Conservation (phyloP, 768 basidiomycete species). For the Coprinellus micaceus region DNA sequence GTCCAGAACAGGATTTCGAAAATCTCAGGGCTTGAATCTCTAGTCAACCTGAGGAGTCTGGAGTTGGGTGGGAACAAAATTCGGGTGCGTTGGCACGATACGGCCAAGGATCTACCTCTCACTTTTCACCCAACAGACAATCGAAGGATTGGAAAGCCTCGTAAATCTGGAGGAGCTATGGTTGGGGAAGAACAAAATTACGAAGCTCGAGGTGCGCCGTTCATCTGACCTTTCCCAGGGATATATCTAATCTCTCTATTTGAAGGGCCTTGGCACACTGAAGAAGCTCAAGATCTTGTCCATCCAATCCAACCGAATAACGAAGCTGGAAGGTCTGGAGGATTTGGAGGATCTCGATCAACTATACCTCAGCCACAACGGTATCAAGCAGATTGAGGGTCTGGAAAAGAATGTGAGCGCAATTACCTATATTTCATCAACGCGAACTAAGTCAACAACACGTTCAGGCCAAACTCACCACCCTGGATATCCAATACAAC, state of each 20-base stretch:
- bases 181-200: constrained; percentile 97
- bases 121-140: constrained; percentile 55
- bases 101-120: no score
- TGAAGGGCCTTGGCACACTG: constrained; percentile 66
- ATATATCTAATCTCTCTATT: constrained; percentile 32
- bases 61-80: constrained; percentile 94
- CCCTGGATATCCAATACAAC: constrained; percentile 87
- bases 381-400: constrained; percentile 78
- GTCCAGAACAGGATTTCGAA: constrained; percentile 92
- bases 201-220: constrained; percentile 57
- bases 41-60: constrained; percentile 64
- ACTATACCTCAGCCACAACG: constrained; percentile 93
- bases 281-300: constrained; percentile 80
- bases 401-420: constrained; percentile 75
- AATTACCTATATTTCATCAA: background rate
- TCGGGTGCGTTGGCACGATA: constrained; percentile 75
- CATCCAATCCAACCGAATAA: constrained; percentile 91
- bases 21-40: constrained; percentile 63
- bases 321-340: constrained; percentile 80
- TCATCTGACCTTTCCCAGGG: background rate
- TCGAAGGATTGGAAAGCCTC: constrained; percentile 79
- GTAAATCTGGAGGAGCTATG: constrained; percentile 89
- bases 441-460: background rate
- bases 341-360: constrained; percentile 73
- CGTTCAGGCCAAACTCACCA: constrained; percentile 61